These are phyloP conservation scores for Epichloe sp. DNA, from an alignment of 2,329 filamentous ascomycete species.

Conservation along the genomic window DNA sequence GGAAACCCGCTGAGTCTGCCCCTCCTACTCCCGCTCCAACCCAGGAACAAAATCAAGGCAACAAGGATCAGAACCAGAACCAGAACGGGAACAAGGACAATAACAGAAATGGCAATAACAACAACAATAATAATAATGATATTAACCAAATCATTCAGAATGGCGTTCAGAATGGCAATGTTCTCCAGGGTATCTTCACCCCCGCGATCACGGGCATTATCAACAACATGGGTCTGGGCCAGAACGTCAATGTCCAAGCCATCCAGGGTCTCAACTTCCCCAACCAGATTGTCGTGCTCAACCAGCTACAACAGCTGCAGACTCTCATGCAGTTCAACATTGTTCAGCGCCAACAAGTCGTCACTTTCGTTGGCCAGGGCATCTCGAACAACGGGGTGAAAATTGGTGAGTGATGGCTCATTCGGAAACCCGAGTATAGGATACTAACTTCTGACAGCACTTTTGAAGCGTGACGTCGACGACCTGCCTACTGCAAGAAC, in stretches of 20 bases:
- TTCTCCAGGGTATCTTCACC: slow-evolving; percentile 8
- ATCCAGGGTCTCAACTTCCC: slow-evolving; percentile 16
- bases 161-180: slow-evolving; percentile 5
- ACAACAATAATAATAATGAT: neutral
- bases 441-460: neutral
- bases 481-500: slow-evolving; percentile 12
- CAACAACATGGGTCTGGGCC: slow-evolving; percentile 15
- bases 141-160: slow-evolving; percentile 4
- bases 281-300: slow-evolving; percentile 14
- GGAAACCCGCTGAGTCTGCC: neutral
- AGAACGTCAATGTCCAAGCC: slow-evolving; percentile 14
- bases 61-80: too few species aligned
- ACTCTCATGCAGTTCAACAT: slow-evolving; percentile 12
- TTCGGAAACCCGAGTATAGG: neutral
- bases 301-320: slow-evolving; percentile 15
- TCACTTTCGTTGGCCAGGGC: slow-evolving; percentile 10
- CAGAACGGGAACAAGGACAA: slow-evolving; percentile 5
- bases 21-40: neutral
- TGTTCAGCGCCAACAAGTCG: slow-evolving; percentile 11
- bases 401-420: slow-evolving; percentile 7
- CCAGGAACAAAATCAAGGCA: neutral
- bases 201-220: slow-evolving; percentile 14
- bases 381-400: slow-evolving; percentile 10
- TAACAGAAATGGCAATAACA: neutral
- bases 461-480: slow-evolving; percentile 20